phyloP scores from a whole-genome alignment of 257 asterid genomes.

The Verbena officinalis region DNA sequence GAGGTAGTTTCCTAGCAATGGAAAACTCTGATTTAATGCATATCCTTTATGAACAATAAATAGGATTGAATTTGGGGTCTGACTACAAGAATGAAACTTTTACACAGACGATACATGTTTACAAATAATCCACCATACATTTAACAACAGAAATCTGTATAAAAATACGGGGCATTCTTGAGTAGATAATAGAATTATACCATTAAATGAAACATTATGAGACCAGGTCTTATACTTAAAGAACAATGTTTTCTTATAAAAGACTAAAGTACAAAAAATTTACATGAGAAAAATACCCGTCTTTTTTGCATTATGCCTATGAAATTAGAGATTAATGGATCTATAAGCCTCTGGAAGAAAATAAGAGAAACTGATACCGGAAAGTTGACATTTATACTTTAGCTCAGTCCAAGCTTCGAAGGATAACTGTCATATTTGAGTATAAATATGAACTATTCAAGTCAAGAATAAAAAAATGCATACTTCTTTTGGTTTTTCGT shows the following conservation, averaged over 20 bases:
- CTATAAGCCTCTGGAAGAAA: not conserved
- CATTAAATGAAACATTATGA: not conserved
- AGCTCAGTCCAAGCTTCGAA: conserved; percentile 4
- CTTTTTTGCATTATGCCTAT: not conserved
- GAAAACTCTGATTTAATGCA: not conserved
- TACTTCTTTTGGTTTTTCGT: conserved; percentile 61
- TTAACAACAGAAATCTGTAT: not conserved
- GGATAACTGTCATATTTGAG: not conserved
- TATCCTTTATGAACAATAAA: not conserved
- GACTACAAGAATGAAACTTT: not conserved
- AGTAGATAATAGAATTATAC: too few relatives aligned
- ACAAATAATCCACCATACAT: not conserved
- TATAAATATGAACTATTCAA: not conserved
- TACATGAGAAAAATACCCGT: too few relatives aligned
- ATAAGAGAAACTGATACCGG: not conserved
- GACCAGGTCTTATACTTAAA: too few relatives aligned
- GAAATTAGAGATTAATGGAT: not conserved
- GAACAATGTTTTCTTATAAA: too few relatives aligned
- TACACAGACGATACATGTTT: not conserved
- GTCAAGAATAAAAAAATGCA: conserved; percentile 2
- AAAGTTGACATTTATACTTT: not conserved
- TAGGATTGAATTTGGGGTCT: not conserved
- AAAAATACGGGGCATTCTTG: too few relatives aligned
- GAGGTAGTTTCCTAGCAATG: conserved; percentile 42
- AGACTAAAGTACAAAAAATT: not conserved